phyloP scores from a whole-genome alignment of 305 asterid genomes.

The Withania somnifera region DNA sequence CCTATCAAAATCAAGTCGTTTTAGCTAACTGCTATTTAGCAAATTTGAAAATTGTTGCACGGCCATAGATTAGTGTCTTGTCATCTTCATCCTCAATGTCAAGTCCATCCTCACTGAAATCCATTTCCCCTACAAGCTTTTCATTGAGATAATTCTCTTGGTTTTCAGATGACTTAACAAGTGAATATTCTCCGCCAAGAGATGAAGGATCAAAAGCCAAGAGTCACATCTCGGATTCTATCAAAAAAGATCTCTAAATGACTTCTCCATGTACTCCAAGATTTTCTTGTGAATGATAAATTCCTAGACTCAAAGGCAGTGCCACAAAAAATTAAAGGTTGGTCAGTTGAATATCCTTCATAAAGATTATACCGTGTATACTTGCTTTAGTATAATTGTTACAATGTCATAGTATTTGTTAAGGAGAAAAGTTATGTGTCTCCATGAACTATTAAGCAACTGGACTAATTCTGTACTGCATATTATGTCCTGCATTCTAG shows the following conservation, averaged over 20 bases:
- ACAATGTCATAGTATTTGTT: neutral
- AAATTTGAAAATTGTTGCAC: neutral
- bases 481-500: neutral
- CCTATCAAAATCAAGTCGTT: too few relatives aligned
- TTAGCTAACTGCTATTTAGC: neutral
- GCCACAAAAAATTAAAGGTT: too few relatives aligned
- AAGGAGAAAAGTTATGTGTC: neutral
- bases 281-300: neutral
- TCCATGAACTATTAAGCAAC: neutral
- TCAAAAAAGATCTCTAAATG: slow-evolving; percentile 3
- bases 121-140: slow-evolving; percentile 10
- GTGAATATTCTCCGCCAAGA: slow-evolving; percentile 6
- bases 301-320: neutral
- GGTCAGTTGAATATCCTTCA: too few relatives aligned
- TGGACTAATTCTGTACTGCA: neutral
- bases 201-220: slow-evolving; percentile 19
- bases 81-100: slow-evolving; percentile 32
- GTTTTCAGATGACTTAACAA: slow-evolving; percentile 9
- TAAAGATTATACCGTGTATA: too few relatives aligned
- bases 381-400: neutral
- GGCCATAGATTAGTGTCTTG: neutral
- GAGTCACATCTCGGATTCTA: slow-evolving; percentile 55
- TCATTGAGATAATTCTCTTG: neutral
- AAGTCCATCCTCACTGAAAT: slow-evolving; percentile 27
- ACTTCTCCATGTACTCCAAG: neutral